Base-by-base conservation (phyloP, 306 rosid genomes). In the Quercus mongolica region DNA sequence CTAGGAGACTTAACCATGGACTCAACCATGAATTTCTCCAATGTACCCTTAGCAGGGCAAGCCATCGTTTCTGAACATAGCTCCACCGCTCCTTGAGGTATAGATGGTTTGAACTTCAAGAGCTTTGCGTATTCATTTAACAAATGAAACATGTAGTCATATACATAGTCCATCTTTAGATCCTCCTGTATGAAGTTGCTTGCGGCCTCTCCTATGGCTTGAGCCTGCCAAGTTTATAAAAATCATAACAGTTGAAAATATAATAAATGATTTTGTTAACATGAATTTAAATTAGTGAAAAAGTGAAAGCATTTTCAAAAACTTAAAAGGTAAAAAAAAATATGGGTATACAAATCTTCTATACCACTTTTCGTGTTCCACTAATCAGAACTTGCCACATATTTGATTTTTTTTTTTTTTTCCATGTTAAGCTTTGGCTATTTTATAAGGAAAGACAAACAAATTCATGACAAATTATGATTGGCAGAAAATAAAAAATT, bases 61-160 rank as follows among this genome's bases (percentile, higher is more conserved):
- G 75, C 89, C 93, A 91, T 76, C 75, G 67, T 25, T 62, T 93
- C 97, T 0, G 87, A 75, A 23, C 90, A 87, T 1, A 93, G 5
- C 83, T 91, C 92, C n/a, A 78, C 74, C 2, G 87, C 93, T 12
- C 86, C 89, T 49, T 82, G 74, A 4, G 97, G 90, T 28, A 90
- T 75, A 19, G 10, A 74, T 5, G 93, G 82, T 44, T 86, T 86
- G 83, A 90, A 93, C 65, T 69, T 87, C 9, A 91, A 81, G 17
- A 93, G 91, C 82, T 91, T 93, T 2, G 90, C 80, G 25, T 93
- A 93, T 76, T 91, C 92, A 46, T 82, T 87, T 30, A 93, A 64
- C 38, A 90, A 68, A 83, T 93, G 97, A 71, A 91, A 93, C 97
- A 93, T 93, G 86, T 93, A 91, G 69, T 91, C 90, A 7, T 91